These are phyloP conservation scores for Oryza rufipogon DNA, from an alignment of 176 grass and related monocot species.

Conservation along the genomic window DNA sequence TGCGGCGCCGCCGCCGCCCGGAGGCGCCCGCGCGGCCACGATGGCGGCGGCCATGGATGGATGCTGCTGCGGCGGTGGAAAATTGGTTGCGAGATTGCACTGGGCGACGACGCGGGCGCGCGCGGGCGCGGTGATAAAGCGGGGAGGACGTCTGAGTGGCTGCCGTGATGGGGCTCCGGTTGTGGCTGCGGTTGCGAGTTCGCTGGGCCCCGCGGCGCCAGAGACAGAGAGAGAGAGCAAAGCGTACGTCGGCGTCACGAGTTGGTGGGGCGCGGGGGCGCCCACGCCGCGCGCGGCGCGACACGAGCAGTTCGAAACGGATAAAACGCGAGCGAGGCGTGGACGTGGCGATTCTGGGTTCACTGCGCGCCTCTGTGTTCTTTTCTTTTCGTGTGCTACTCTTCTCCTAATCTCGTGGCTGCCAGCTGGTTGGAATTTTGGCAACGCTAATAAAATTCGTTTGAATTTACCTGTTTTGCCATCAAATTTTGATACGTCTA, in stretches of 20 bases:
- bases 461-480: too few relatives aligned
- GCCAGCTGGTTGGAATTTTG: background rate
- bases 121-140: constrained; percentile 47
- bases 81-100: background rate
- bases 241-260: constrained; percentile 26
- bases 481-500: too few relatives aligned
- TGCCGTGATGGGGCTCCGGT: constrained; percentile 33
- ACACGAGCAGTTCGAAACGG: constrained; percentile 11
- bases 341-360: constrained; percentile 35
- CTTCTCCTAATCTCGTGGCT: background rate
- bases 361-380: background rate
- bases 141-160: constrained; percentile 47
- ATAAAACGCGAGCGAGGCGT: constrained; percentile 39
- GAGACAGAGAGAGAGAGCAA: background rate
- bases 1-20: constrained; percentile 17
- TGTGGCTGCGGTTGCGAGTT: constrained; percentile 53
- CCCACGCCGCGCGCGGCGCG: background rate
- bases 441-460: background rate
- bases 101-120: too few relatives aligned
- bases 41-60: constrained; percentile 16
- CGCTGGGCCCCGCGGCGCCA: constrained; percentile 35
- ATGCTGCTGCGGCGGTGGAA: background rate
- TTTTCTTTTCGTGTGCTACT: background rate
- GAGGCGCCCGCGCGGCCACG: constrained; percentile 41
- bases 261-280: background rate